Percentiles rank a stretch among this genome's conserved stretches.
phyloP scores from a whole-genome alignment of 2,329 filamentous ascomycete genomes.

The Tympanopsis confertula region DNA sequence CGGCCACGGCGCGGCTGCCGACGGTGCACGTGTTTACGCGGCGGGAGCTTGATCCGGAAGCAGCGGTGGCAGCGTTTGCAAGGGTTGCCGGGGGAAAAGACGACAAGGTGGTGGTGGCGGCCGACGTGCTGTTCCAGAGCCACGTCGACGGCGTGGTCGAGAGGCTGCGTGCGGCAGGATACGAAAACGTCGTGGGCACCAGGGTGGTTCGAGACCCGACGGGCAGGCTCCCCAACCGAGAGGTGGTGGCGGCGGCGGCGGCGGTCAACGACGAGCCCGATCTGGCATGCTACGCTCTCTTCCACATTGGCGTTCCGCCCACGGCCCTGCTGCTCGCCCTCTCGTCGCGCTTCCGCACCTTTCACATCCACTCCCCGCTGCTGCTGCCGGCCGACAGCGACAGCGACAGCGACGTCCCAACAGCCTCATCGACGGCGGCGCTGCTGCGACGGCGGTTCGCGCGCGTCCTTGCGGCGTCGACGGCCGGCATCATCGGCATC shows the following conservation, averaged over 20 bases:
- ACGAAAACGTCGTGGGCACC: constrained; percentile 57
- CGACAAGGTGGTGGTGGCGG: constrained; percentile 66
- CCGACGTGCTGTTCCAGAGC: constrained; percentile 75
- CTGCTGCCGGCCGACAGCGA: constrained; percentile 32
- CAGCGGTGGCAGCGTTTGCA: constrained; percentile 46
- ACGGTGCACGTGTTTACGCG: constrained; percentile 85
- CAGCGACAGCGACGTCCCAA: constrained; percentile 27
- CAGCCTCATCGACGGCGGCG: constrained; percentile 29
- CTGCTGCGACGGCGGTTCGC: constrained; percentile 78
- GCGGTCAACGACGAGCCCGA: constrained; percentile 19
- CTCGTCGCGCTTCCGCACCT: constrained; percentile 65
- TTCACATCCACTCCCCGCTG: constrained; percentile 64
- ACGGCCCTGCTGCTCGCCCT: constrained; percentile 77
- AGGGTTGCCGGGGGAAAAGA: constrained; percentile 53
- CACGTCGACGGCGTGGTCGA: constrained; percentile 52
- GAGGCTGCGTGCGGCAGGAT: constrained; percentile 49
- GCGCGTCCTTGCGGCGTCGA: constrained; percentile 68
- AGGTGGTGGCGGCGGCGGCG: constrained; percentile 26
- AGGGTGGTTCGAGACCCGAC: constrained; percentile 66
- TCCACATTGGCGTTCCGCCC: constrained; percentile 75
- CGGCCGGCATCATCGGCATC: constrained; percentile 79
- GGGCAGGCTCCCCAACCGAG: constrained; percentile 74
- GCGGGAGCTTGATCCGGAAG: constrained; percentile 52
- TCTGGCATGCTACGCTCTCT: constrained; percentile 51
- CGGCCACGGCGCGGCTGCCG: constrained; percentile 74